Percentiles rank a stretch among this genome's conserved stretches.
These are phyloP conservation scores for Cryphonectria japonica DNA, from an alignment of 2,329 filamentous ascomycete genomes.

Conservation along the genomic window DNA sequence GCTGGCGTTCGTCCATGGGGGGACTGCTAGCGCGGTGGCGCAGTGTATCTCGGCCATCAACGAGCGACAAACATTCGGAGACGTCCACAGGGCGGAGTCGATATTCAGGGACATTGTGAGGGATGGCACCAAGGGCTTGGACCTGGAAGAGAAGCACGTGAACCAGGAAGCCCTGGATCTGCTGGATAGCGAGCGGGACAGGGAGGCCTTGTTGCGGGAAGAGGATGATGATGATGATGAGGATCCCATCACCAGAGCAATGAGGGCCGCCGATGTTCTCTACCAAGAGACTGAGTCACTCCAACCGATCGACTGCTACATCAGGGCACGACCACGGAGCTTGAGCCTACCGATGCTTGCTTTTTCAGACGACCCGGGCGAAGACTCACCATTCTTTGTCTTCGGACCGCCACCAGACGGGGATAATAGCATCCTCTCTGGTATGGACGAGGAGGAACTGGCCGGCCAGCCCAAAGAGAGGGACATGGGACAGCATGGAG, in stretches of 20 bases:
- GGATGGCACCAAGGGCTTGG: slow-evolving; percentile 42
- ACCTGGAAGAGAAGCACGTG: slow-evolving; percentile 17
- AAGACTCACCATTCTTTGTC: slow-evolving; percentile 52
- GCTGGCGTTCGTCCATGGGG: slow-evolving; percentile 64
- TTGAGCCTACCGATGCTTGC: slow-evolving; percentile 54
- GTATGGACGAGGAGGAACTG: not conserved
- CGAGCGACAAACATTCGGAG: slow-evolving; percentile 54
- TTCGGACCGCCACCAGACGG: slow-evolving; percentile 43
- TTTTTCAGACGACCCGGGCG: slow-evolving; percentile 47
- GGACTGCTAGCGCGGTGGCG: slow-evolving; percentile 57
- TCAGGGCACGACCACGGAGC: slow-evolving; percentile 47
- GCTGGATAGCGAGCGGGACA: slow-evolving; percentile 28
- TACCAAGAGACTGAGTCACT: slow-evolving; percentile 59
- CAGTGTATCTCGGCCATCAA: slow-evolving; percentile 60
- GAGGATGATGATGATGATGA: slow-evolving; percentile 31
- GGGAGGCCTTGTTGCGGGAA: slow-evolving; percentile 25
- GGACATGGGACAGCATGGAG: not conserved
- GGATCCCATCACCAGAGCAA: slow-evolving; percentile 58
- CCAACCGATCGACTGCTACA: slow-evolving; percentile 51
- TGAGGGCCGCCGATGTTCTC: slow-evolving; percentile 62
- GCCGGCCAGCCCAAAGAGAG: not conserved
- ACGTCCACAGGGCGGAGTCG: slow-evolving; percentile 52
- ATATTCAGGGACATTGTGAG: slow-evolving; percentile 57
- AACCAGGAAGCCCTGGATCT: slow-evolving; percentile 18
- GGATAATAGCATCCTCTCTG: slow-evolving; percentile 1